Percentiles rank a stretch among this genome's conserved stretches.
Evolutionary conservation across 768 basidiomycete genomes (phyloP).

Genomic region (Saitozyma sp.): DNA sequence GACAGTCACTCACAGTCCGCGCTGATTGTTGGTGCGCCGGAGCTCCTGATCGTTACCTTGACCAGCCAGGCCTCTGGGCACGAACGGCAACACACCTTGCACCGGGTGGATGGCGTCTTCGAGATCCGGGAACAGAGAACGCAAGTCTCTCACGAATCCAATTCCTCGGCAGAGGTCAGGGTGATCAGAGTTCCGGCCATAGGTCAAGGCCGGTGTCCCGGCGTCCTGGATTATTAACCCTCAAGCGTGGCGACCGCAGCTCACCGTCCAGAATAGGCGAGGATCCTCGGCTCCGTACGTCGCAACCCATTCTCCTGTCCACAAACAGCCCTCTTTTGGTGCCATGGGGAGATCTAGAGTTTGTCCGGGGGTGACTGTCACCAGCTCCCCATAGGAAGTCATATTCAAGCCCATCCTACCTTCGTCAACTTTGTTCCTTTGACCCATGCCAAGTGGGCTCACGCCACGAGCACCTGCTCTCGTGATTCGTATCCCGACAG

Average conservation of each 20-base stretch:
- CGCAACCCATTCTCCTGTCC: constrained; percentile 5
- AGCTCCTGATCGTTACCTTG: background rate
- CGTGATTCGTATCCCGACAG: constrained; percentile 12
- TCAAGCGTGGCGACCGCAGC: background rate
- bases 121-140: background rate
- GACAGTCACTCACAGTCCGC: background rate
- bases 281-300: constrained; percentile 22
- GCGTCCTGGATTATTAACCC: background rate
- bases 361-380: constrained; percentile 11
- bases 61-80: background rate
- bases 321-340: constrained; percentile 12
- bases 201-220: background rate
- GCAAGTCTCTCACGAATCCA: background rate
- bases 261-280: constrained; percentile 20
- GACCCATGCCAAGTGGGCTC: background rate
- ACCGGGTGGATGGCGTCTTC: background rate
- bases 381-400: constrained; percentile 13
- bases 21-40: background rate
- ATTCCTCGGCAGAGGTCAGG: background rate
- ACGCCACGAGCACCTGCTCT: constrained; percentile 19
- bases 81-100: background rate
- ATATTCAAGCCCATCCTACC: constrained; percentile 8
- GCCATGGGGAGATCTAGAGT: constrained; percentile 19
- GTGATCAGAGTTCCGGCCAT: background rate
- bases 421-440: background rate